These are phyloP conservation scores for Phytophthora litchii DNA, from an alignment of 352 stramenopile genomes.

Conservation along the genomic window DNA sequence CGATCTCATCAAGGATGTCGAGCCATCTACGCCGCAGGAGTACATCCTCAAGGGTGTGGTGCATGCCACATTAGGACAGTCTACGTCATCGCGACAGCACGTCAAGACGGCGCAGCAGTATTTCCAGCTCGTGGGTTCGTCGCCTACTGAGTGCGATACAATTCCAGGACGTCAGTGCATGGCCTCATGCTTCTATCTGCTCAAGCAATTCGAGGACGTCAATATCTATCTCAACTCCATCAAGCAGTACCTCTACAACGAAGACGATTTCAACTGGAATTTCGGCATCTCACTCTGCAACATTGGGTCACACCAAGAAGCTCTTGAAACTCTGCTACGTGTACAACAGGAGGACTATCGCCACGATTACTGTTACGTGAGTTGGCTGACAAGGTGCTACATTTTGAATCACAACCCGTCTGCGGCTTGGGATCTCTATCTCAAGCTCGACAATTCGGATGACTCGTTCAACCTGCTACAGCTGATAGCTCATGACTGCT, in stretches of 20 bases:
- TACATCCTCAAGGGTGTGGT: conserved; percentile 93
- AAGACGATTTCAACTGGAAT: conserved; percentile 99
- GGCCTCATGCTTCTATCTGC: conserved; percentile 96
- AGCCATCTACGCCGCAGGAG: conserved; percentile 93
- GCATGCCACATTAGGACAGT: conserved; percentile 91
- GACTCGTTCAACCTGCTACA: conserved; percentile 96
- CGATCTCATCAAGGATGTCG: conserved; percentile 95
- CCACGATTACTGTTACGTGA: conserved; percentile 94
- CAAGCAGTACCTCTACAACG: conserved; percentile 96
- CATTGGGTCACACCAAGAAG: conserved; percentile 92
- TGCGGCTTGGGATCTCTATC: conserved; percentile 95
- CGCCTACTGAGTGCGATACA: conserved; percentile 95
- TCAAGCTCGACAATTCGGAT: conserved; percentile 96
- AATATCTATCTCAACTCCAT: conserved; percentile 98
- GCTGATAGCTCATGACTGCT: conserved; percentile 97
- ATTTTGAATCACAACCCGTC: conserved; percentile 95
- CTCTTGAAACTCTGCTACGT: conserved; percentile 92
- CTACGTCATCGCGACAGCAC: conserved; percentile 88
- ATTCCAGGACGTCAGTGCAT: conserved; percentile 97
- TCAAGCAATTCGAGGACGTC: conserved; percentile 96
- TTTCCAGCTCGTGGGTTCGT: conserved; percentile 94
- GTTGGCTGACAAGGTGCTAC: conserved; percentile 91
- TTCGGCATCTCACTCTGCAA: conserved; percentile 94
- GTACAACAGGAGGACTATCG: conserved; percentile 93
- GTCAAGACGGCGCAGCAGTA: conserved; percentile 95